phyloP scores from a whole-genome alignment of 108 stramenopile species.

The Nannochloropsis salina region DNA sequence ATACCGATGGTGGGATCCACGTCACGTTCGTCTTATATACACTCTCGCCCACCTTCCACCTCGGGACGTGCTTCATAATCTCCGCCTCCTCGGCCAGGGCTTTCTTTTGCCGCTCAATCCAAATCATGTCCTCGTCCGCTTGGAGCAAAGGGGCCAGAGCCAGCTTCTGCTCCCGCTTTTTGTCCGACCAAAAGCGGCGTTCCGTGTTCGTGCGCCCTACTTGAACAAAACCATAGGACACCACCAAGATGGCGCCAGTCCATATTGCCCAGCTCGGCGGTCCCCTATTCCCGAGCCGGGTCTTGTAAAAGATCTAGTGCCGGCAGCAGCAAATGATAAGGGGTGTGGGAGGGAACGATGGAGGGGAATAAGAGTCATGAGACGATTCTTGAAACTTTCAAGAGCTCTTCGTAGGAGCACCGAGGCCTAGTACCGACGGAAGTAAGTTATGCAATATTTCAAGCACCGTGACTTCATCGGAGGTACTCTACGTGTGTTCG shows the following conservation, averaged over 20 bases:
- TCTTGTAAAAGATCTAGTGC: background rate
- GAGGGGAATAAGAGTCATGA: no score
- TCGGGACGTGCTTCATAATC: constrained; percentile 4
- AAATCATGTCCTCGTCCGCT: background rate
- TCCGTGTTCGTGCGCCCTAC: constrained; percentile 5
- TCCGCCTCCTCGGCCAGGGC: background rate
- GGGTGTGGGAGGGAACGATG: no score
- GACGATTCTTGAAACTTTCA: no score
- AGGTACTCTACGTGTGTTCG: background rate
- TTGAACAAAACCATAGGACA: background rate
- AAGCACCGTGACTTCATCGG: no score
- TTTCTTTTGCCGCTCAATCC: background rate
- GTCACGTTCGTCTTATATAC: constrained; percentile 14
- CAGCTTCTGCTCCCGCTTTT: background rate
- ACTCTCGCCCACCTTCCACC: constrained; percentile 1
- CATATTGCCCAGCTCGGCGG: constrained; percentile 19
- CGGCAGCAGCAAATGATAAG: no score
- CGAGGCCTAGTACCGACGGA: no score
- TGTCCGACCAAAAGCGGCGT: background rate
- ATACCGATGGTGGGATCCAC: constrained; percentile 2
- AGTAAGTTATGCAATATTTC: no score
- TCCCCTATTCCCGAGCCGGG: background rate
- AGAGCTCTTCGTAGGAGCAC: no score
- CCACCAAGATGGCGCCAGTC: constrained; percentile 11
- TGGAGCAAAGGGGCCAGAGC: constrained; percentile 7